Evolutionary conservation across 2,329 filamentous ascomycete species (phyloP), one percentile per base, ranked within the genome.

Genomic region (Sporothrix pallida): DNA sequence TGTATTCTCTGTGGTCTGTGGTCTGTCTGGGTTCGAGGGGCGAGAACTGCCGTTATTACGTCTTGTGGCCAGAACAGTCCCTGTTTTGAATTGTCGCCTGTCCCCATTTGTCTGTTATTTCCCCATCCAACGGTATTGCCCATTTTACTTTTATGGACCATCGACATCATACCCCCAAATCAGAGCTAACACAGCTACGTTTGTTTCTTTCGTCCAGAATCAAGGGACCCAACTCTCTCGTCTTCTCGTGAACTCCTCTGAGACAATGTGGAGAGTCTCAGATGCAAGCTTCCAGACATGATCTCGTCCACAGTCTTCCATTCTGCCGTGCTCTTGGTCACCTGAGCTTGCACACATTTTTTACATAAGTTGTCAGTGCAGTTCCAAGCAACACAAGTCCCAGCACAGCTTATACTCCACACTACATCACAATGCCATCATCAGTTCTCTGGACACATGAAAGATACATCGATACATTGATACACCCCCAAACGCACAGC

Each of bases 361-460:
- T 26, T 26, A 26, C 23, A 26, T 3, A 26, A 26, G 23, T 60
- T 6, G 56, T 17, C 56, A 60, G 13, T 17, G 2, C 48, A 50
- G 48, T 26, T 60, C 17, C 13, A 23, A 37, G 20, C 23, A 12
- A 23, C 23, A 56, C 52, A 56, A 56, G 20, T 12, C 3, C 23
- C 6, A 20, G n/a, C 52, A 54, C n/a, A 56, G 52, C 52, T 37
- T 5, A 2, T 15, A 26, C 23, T 67, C 62, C 62, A 67, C 42
- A 48, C 5, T 48, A 26, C 42, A 48, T 67, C 20, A 26, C 62
- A 67, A 48, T 67, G 42, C 42, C 62, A 67, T 67, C 62, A 67
- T 67, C 42, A 37, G 9, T 17, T 26, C 26, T 37, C 31, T 42
- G 1, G 31, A 62, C 58, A 62, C 17, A 62, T 9, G 37, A 26